Evolutionary conservation across 352 stramenopile species (phyloP).

Genomic region (Globisporangium orthogonon): DNA sequence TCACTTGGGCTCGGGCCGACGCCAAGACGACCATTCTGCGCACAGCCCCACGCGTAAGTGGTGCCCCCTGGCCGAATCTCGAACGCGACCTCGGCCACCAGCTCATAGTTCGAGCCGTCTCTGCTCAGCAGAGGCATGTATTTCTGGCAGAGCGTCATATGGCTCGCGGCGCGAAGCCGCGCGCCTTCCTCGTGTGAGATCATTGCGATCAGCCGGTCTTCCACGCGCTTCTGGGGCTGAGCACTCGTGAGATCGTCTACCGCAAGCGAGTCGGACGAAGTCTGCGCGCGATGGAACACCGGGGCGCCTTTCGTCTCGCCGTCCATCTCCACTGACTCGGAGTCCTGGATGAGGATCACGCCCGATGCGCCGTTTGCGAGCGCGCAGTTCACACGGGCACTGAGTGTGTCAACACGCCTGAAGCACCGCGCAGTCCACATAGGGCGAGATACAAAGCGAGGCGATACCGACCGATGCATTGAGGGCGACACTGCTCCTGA

Average conservation of each 20-base stretch:
- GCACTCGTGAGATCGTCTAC: constrained; percentile 2
- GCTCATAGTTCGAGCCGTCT: constrained; percentile 23
- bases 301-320: constrained; percentile 11
- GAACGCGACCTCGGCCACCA: constrained; percentile 42
- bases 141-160: constrained; percentile 14
- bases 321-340: constrained; percentile 15
- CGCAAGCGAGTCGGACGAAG: constrained; percentile 1
- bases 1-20: constrained; percentile 19
- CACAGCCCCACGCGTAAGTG: constrained; percentile 61
- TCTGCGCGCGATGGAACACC: neutral
- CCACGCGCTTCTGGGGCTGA: neutral
- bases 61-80: constrained; percentile 40
- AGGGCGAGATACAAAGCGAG: constrained; percentile 13
- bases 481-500: neutral
- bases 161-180: constrained; percentile 20
- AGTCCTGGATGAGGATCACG: constrained; percentile 41
- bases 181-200: constrained; percentile 23
- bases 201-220: constrained; percentile 23
- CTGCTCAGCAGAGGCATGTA: constrained; percentile 23
- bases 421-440: constrained; percentile 43
- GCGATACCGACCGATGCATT: neutral
- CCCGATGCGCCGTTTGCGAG: constrained; percentile 40
- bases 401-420: constrained; percentile 35
- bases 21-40: constrained; percentile 48
- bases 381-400: constrained; percentile 24